Conservation (phyloP, 169 alveolate species). For the Cystoisospora suis region DNA sequence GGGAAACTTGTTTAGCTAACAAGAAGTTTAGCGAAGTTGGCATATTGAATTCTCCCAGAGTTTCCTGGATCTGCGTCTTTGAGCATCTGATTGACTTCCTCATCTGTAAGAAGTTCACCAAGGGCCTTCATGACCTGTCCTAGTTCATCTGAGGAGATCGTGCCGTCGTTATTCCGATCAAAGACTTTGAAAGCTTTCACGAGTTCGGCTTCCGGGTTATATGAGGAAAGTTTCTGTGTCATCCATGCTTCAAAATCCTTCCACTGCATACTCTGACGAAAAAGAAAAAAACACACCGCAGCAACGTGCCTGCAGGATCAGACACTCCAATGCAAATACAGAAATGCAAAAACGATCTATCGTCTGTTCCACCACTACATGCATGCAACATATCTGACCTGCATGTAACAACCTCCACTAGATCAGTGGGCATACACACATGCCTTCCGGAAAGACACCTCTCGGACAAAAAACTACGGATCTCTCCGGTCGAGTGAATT, state of each 20-base stretch:
- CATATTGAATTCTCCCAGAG: slow-evolving; percentile 46
- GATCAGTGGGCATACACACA: no score
- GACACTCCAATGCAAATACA: no score
- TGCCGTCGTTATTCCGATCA: slow-evolving; percentile 58
- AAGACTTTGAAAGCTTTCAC: slow-evolving; percentile 46
- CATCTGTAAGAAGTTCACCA: slow-evolving; percentile 61
- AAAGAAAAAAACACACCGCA: not conserved
- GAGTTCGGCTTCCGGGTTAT: slow-evolving; percentile 54
- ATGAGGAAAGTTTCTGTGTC: slow-evolving; percentile 38
- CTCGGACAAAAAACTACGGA: not conserved
- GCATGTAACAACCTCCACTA: no score
- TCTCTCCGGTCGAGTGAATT: not conserved
- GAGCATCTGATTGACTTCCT: slow-evolving; percentile 39
- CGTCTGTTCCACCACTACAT: no score
- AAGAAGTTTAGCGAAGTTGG: slow-evolving; percentile 43
- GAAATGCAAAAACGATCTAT: no score
- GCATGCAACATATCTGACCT: no score
- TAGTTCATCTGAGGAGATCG: slow-evolving; percentile 54
- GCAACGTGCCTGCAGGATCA: no score
- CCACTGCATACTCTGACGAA: slow-evolving; percentile 51
- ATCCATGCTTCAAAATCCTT: slow-evolving; percentile 58
- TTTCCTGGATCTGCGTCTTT: slow-evolving; percentile 48
- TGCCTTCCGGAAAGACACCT: not conserved
- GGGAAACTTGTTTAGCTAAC: slow-evolving; percentile 39
- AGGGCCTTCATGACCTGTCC: slow-evolving; percentile 46